phyloP scores from a whole-genome alignment of 768 basidiomycete species.

The Phaeolepiota aurea region DNA sequence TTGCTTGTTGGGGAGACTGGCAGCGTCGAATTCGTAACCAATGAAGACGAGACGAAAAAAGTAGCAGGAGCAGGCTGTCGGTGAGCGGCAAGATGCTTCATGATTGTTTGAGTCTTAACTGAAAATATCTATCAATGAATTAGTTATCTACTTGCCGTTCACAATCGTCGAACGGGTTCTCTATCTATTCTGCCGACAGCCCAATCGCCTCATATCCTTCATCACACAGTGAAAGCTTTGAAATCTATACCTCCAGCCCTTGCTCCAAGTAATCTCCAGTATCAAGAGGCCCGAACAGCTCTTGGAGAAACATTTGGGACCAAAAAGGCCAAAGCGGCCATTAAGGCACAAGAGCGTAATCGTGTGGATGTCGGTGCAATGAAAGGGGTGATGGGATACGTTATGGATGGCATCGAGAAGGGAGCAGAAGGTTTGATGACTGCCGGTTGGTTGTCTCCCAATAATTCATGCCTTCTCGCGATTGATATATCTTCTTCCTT shows the following conservation, averaged over 20 bases:
- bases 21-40: constrained; percentile 73
- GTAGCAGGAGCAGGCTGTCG: constrained; percentile 55
- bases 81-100: too few relatives aligned
- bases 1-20: constrained; percentile 80
- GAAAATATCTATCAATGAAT: background rate
- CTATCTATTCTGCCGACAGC: constrained; percentile 62
- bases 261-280: constrained; percentile 43
- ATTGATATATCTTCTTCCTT: constrained; percentile 5
- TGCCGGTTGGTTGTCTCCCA: constrained; percentile 37
- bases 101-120: background rate
- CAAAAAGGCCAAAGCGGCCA: constrained; percentile 84
- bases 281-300: constrained; percentile 57
- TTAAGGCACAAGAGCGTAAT: constrained; percentile 82
- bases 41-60: constrained; percentile 39
- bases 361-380: constrained; percentile 85
- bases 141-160: constrained; percentile 81
- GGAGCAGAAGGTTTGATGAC: constrained; percentile 64
- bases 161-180: constrained; percentile 67
- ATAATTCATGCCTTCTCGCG: background rate
- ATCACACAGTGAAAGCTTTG: constrained; percentile 77
- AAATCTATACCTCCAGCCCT: constrained; percentile 46
- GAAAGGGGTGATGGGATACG: constrained; percentile 71
- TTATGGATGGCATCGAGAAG: constrained; percentile 78
- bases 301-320: constrained; percentile 93
- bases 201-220: constrained; percentile 57